Conservation (phyloP, 257 asterid species). For the Salvia splendens region DNA sequence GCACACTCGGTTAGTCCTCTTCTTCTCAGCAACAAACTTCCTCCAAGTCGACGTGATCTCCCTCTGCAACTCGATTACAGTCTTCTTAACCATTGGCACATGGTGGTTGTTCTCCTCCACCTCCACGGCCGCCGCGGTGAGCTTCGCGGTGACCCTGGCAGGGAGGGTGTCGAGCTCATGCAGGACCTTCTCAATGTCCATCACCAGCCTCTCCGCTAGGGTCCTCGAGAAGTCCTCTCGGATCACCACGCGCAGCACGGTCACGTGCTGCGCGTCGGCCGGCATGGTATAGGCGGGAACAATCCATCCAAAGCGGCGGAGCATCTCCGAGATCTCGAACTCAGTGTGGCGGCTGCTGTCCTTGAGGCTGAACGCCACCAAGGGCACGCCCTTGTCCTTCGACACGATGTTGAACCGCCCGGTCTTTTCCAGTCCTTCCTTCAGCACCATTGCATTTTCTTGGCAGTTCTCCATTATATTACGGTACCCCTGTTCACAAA, state of each 20-base stretch:
- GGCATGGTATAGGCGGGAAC: constrained; percentile 97
- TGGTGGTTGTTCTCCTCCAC: constrained; percentile 24
- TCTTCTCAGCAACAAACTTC: constrained; percentile 74
- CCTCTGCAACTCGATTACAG: constrained; percentile 58
- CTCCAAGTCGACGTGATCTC: constrained; percentile 74
- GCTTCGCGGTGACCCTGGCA: constrained; percentile 54
- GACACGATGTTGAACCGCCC: constrained; percentile 75
- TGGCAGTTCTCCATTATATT: constrained; percentile 83
- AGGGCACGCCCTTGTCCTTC: constrained; percentile 81
- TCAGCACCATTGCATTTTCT: constrained; percentile 70
- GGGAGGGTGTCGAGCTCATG: constrained; percentile 79
- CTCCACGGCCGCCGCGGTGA: constrained; percentile 20
- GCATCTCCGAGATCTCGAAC: constrained; percentile 67
- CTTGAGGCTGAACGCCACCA: constrained; percentile 86
- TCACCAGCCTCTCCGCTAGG: constrained; percentile 76
- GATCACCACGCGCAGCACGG: constrained; percentile 75
- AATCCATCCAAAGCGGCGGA: constrained; percentile 85
- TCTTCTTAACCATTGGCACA: constrained; percentile 45
- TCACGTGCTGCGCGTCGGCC: constrained; percentile 72
- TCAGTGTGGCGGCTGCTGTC: constrained; percentile 71
- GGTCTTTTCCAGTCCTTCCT: constrained; percentile 63
- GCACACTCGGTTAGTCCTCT: constrained; percentile 77
- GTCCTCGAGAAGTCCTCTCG: constrained; percentile 88
- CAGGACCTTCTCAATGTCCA: constrained; percentile 62
- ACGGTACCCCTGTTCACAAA: constrained; percentile 60